Base-by-base conservation (phyloP, 805 yeast genomes). In the Suhomyces faveliae region DNA sequence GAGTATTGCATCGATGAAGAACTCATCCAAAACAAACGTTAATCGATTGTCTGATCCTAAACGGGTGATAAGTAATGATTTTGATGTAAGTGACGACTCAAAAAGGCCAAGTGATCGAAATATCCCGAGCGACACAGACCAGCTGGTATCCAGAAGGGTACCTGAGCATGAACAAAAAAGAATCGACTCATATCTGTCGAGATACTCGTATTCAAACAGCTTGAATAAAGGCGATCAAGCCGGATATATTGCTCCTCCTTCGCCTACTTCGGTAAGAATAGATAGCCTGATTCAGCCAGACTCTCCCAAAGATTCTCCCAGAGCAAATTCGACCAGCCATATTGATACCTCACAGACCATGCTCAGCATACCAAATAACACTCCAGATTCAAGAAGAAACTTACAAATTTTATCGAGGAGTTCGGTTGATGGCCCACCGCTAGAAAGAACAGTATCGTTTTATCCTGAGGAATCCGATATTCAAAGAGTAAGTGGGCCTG, bases 1-100 rank as follows among this genome's bases (percentile, higher is more conserved):
- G 30, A 71, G 76, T 51, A 49, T 70, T 25, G 52, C 56, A 30
- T 67, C 73, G 1, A 61, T 60, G 42, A 49, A 49, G 13, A 52
- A 52, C 13, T 38, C 45, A 3, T 48, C 54, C 43, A 48, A 40
- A 20, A 33, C 53, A 2, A 49, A 44, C 27, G 25, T 49, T 40
- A 29, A 30, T 3, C 24, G 44, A 11, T 30, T 42, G 17, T 17
- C 35, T 15, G 52, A 50, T 22, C 13, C 47, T 10, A 41, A 45
- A 45, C 27, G 44, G 13, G 27, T 48, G 3, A 30, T 35, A 5
- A 35, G 24, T 15, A 33, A 33, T 17, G 47, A 43, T n/a, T 21
- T 37, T 12, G 40, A 37, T 6, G 17, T 20, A 21, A n/a, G 17
- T 19, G 25, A 37, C n/a, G 25, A 37, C 20, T 19, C 40, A 8